Evolutionary conservation across 2,329 filamentous ascomycete species (phyloP).

Genomic region (Talaromyces sp.): DNA sequence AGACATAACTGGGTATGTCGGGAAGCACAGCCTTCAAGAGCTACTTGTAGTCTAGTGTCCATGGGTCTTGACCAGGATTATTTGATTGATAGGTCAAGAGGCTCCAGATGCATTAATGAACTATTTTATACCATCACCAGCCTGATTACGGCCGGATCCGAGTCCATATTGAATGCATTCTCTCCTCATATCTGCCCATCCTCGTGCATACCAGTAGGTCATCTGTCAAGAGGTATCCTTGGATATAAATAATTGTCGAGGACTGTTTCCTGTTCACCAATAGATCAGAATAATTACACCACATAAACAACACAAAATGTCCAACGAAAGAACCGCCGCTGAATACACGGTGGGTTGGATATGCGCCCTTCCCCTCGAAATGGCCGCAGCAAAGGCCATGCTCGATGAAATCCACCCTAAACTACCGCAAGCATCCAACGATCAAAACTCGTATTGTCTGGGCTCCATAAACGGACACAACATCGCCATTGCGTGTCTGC

Average conservation of each 20-base stretch:
- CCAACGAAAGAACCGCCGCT: conserved; percentile 2
- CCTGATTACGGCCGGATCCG: neutral
- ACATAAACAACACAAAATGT: neutral
- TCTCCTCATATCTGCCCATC: neutral
- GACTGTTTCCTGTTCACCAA: neutral
- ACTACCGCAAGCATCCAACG: conserved; percentile 18
- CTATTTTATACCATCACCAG: neutral
- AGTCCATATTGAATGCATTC: neutral
- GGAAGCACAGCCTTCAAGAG: neutral
- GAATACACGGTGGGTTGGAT: conserved; percentile 13
- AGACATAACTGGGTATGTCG: neutral
- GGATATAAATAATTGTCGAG: neutral
- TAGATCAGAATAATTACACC: neutral
- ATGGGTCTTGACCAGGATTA: neutral
- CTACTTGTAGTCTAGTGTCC: neutral
- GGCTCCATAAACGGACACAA: conserved; percentile 25
- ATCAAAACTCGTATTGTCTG: conserved; percentile 26
- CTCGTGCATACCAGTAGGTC: neutral
- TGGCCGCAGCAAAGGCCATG: conserved; percentile 19
- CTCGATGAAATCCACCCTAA: conserved; percentile 18
- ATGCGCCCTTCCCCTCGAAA: conserved; percentile 12
- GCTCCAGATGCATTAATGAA: neutral
- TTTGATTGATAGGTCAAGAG: neutral
- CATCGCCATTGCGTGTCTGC: conserved; percentile 28
- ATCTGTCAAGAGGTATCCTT: neutral